Evolutionary conservation across 768 basidiomycete species (phyloP), one percentile per base, ranked within the genome.

Genomic region (Fistulinella prunicolor): DNA sequence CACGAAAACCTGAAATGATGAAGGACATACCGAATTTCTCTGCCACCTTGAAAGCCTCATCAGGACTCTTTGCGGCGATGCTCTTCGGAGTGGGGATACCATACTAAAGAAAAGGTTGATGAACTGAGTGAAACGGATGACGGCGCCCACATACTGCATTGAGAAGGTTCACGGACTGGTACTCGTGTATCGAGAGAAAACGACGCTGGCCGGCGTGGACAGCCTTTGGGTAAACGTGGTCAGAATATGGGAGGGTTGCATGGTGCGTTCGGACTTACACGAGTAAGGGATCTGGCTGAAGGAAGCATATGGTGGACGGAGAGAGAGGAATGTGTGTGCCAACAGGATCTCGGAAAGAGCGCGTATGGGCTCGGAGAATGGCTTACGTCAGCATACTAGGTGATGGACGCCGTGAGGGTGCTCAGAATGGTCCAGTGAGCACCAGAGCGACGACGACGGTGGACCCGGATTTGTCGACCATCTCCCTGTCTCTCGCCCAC

Each of bases 111-210:
- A 19, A n/a, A n/a, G 3, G 14, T 52, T 19, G 44, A 41, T 17
- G 37, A 30, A 42, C 30, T 6, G 29, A 41, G 14, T 23, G 38
- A 42, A 20, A 28, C 19, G 19, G n/a, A 50, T 6, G 29, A 12
- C 12, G 26, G 23, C 16, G 36, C 46, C 28, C 8, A 62, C 77
- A 61, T 65, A 97, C 95, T 55, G 92, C 85, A 73, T 97, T 96
- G 58, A 99, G 81, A 38, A 99, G 77, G 55, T 86, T 85, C 70
- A 98, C 88, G 37, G 94, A 95, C 70, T 98, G 94, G 74, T 96
- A 91, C 73, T 99, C 96, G 72, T 99, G 96, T 61, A 99, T 94
- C 21, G 93, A 95, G 61, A 97, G 82, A 67, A 83, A 88, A 55
- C 94, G 89, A 73, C 78, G 89, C 80, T 94, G 93, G 65, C 84